Evolutionary conservation across 2,329 filamentous ascomycete species (phyloP).

Genomic region (Arthrobotrys sinensis): DNA sequence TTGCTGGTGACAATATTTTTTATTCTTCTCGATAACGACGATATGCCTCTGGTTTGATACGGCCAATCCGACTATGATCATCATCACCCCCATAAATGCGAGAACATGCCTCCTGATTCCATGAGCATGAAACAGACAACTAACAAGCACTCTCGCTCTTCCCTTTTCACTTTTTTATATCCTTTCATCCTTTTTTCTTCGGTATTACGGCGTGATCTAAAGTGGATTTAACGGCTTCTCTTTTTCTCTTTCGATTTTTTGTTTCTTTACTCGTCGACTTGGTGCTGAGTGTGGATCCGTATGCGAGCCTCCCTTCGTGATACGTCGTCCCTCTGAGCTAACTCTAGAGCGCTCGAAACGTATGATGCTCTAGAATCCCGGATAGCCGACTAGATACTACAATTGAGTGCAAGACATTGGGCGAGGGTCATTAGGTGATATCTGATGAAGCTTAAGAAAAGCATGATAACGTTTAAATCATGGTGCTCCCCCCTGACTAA

Average conservation of each 20-base stretch:
- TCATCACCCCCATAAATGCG: neutral
- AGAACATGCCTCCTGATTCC: constrained; percentile 13
- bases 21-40: constrained; percentile 34
- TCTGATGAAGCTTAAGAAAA: neutral
- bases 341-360: neutral
- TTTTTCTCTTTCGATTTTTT: neutral
- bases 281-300: constrained; percentile 22
- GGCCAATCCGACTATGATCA: neutral
- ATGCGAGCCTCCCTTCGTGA: constrained; percentile 17
- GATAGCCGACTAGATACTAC: constrained; percentile 18
- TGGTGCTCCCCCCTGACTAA: constrained; percentile 1
- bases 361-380: constrained; percentile 11
- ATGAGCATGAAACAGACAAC: constrained; percentile 32
- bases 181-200: constrained; percentile 26
- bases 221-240: constrained; percentile 57
- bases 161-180: constrained; percentile 20
- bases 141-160: neutral
- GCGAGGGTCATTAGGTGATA: constrained; percentile 26
- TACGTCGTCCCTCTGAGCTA: constrained; percentile 26
- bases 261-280: neutral
- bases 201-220: constrained; percentile 57
- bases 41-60: constrained; percentile 41
- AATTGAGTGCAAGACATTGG: neutral
- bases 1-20: constrained; percentile 46
- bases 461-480: constrained; percentile 5